phyloP scores from a whole-genome alignment of 176 grass and related monocot species.

The Zoysia japonica region DNA sequence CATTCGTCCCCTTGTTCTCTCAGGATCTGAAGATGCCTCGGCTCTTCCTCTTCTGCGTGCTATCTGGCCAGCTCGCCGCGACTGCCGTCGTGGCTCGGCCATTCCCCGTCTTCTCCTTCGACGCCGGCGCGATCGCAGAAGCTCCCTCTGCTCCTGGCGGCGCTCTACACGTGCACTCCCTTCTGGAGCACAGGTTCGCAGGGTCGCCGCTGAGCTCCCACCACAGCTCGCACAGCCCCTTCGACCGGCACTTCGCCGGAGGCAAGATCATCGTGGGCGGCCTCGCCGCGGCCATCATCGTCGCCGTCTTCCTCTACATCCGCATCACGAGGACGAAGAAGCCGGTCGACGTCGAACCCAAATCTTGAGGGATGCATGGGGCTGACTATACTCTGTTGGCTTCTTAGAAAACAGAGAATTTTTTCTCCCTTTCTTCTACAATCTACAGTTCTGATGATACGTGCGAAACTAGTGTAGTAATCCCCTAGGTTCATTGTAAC shows the following conservation, averaged over 20 bases:
- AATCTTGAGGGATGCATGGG: constrained; percentile 28
- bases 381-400: not conserved
- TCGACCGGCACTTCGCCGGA: constrained; percentile 71
- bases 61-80: constrained; percentile 46
- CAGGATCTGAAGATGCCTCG: constrained; percentile 44
- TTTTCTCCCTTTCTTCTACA: constrained; percentile 3
- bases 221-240: constrained; percentile 43
- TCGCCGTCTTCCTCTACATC: constrained; percentile 75
- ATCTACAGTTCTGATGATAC: constrained; percentile 6
- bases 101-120: constrained; percentile 27
- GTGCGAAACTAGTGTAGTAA: constrained; percentile 11
- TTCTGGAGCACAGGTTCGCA: constrained; percentile 48
- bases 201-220: constrained; percentile 43
- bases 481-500: constrained; percentile 38
- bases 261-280: constrained; percentile 74
- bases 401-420: not conserved
- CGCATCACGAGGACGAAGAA: constrained; percentile 77
- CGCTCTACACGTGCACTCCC: constrained; percentile 19
- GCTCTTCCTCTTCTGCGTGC: constrained; percentile 52
- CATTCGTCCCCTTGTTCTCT: not conserved
- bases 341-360: constrained; percentile 26
- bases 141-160: not conserved
- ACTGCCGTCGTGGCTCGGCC: constrained; percentile 53
- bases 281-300: constrained; percentile 55
- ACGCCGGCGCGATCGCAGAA: not conserved